Evolutionary conservation across 495 filamentous ascomycete genomes (phyloP), one percentile per base, ranked within the genome.

Genomic region (Tuber magnatum): DNA sequence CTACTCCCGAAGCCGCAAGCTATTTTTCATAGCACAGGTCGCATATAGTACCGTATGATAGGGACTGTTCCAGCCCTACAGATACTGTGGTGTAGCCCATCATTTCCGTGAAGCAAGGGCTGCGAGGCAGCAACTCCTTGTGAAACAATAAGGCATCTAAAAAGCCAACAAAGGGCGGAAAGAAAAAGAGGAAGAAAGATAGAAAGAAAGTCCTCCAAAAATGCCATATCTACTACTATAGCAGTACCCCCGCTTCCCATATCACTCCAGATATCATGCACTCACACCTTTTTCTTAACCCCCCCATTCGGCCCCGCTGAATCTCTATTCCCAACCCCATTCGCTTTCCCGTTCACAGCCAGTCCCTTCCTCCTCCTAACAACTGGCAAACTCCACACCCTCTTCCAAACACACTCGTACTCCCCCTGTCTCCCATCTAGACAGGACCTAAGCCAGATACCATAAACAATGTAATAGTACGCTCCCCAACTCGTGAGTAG

Each of bases 361-460:
- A 12, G 20, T 2, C 51, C 70, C 43, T 28, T 22, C 70, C 28
- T 75, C 80, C 75, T 76, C 61, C 22, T 76, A 5, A 97, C 86
- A 51, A 90, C 87, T 10, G 94, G 94, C 73, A 96, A 82, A 0
- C 87, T 84, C 81, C 88, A 88, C 56, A 90, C 80, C 43, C 86
- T 87, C 12, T 89, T 87, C 94, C 94, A 97, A 72, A 87, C 80
- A 73, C 97, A 84, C 80, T 88, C 86, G 81, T 90, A 97, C 77
- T 94, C 89, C 32, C 92, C 88, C 83, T 95, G 92, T 32, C 87
- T 87, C 7, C 90, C 87, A 75, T 94, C 93, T 71, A 97, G 84
- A 78, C 92, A 93, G 76, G 92, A 90, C 51, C 92, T 89, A 14
- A 96, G 86, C 91, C 92, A 97, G 39, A 96, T 91, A 18, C 93